Conservation (phyloP, 2,329 filamentous ascomycete species). For the Lecanoromycetidae sp. region DNA sequence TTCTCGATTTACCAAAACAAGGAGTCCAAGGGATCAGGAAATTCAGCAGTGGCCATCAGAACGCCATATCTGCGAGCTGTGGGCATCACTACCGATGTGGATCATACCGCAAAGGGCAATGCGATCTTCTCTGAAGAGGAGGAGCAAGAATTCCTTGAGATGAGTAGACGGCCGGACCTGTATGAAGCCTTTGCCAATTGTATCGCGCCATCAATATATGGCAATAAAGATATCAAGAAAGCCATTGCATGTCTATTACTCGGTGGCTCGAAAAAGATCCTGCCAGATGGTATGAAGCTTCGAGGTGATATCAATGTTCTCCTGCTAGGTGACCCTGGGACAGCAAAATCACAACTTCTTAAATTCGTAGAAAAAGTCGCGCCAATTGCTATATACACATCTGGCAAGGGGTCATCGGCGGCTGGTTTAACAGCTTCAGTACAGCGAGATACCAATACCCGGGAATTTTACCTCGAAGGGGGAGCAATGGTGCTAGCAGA, state of each 20-base stretch:
- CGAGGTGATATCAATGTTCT: conserved; percentile 97
- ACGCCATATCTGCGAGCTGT: conserved; percentile 91
- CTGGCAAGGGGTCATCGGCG: conserved; percentile 92
- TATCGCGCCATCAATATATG: conserved; percentile 95
- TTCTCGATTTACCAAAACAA: conserved; percentile 98
- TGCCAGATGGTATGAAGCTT: conserved; percentile 94
- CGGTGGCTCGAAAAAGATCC: conserved; percentile 92
- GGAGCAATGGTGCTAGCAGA: conserved; percentile 98
- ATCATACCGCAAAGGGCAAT: conserved; percentile 76
- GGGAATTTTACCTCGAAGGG: conserved; percentile 95
- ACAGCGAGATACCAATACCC: conserved; percentile 78
- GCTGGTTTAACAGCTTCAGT: conserved; percentile 96
- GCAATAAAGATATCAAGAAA: conserved; percentile 93
- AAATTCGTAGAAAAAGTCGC: conserved; percentile 97
- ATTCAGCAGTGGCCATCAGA: conserved; percentile 80
- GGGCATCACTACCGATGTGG: conserved; percentile 80
- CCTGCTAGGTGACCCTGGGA: conserved; percentile 91
- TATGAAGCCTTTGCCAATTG: conserved; percentile 83
- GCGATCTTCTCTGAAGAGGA: conserved; percentile 85
- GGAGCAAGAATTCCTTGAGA: conserved; percentile 87
- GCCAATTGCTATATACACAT: conserved; percentile 96
- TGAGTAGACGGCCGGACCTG: conserved; percentile 83
- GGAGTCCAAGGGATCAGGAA: conserved; percentile 61
- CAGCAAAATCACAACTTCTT: conserved; percentile 89
- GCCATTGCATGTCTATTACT: conserved; percentile 86